phyloP scores from a whole-genome alignment of 148 eudicot species.

The Chenopodium formosanum region DNA sequence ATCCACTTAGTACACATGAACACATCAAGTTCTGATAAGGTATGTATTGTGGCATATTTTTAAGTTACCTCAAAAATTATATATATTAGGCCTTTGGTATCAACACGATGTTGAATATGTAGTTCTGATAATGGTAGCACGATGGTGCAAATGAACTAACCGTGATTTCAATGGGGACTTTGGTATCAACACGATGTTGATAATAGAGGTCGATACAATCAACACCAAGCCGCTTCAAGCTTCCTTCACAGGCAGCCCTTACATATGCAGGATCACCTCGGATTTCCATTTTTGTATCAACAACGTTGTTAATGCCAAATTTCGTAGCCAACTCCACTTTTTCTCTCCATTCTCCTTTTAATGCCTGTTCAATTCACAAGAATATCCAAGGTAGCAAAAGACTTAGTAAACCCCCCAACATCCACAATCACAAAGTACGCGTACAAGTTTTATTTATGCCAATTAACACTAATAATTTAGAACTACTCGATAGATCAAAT shows the following conservation, averaged over 20 bases:
- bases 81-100: no score
- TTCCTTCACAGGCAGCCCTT: conserved; percentile 29
- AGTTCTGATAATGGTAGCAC: no score
- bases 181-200: conserved; percentile 37
- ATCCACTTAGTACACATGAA: no score
- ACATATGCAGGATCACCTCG: conserved; percentile 19
- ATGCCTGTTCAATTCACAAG: conserved; percentile 19
- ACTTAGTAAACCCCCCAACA: no score
- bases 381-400: neutral
- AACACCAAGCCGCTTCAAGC: conserved; percentile 32
- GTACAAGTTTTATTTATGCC: no score
- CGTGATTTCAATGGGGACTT: conserved; percentile 45
- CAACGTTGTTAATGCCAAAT: conserved; percentile 18
- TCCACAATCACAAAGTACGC: no score
- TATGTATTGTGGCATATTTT: no score
- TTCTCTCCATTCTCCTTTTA: conserved; percentile 28
- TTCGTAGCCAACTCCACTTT: conserved; percentile 36
- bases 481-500: no score
- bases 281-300: neutral
- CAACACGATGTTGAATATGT: no score
- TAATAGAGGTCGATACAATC: conserved; percentile 42
- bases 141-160: neutral
- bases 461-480: no score
- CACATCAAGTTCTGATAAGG: no score
- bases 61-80: neutral